Percentiles rank a stretch among this genome's conserved stretches.
phyloP scores from a whole-genome alignment of 768 basidiomycete species.

The Candolleomyces eurysporus region DNA sequence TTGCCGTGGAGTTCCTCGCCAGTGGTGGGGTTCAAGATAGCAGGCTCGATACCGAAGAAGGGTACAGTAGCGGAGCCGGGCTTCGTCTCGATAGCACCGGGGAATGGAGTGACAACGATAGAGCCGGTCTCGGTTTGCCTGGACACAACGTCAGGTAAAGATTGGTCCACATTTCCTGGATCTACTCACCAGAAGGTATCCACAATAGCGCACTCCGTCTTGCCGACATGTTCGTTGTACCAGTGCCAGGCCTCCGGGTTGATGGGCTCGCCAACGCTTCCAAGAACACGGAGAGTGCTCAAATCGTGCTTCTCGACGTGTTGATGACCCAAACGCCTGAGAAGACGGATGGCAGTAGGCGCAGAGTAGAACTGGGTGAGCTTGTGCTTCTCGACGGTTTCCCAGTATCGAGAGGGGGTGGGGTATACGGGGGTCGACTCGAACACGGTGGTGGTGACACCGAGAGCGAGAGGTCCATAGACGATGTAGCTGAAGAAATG shows the following conservation, averaged over 20 bases:
- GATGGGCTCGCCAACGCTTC: slow-evolving; percentile 96
- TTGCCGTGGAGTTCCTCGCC: slow-evolving; percentile 77
- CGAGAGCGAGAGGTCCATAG: slow-evolving; percentile 90
- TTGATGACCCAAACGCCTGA: slow-evolving; percentile 76
- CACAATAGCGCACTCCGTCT: slow-evolving; percentile 85
- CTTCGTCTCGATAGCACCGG: slow-evolving; percentile 94
- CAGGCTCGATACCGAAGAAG: slow-evolving; percentile 93
- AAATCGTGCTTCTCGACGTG: slow-evolving; percentile 86
- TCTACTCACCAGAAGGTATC: slow-evolving; percentile 78
- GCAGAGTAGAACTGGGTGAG: slow-evolving; percentile 96
- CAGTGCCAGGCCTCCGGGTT: slow-evolving; percentile 99
- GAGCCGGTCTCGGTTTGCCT: slow-evolving; percentile 99
- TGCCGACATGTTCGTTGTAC: slow-evolving; percentile 96
- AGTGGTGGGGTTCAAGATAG: slow-evolving; percentile 79
- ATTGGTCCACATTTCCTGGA: slow-evolving; percentile 5
- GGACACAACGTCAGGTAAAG: slow-evolving; percentile 8
- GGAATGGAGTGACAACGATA: slow-evolving; percentile 92
- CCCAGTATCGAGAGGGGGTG: slow-evolving; percentile 95
- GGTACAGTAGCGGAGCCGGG: slow-evolving; percentile 96
- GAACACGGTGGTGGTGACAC: slow-evolving; percentile 85
- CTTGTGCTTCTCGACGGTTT: slow-evolving; percentile 88
- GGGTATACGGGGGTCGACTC: slow-evolving; percentile 98
- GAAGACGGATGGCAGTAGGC: slow-evolving; percentile 91
- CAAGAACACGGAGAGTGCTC: slow-evolving; percentile 78
- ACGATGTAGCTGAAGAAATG: slow-evolving; percentile 71